phyloP scores from a whole-genome alignment of 257 asterid species.

The Cordia subcordata region DNA sequence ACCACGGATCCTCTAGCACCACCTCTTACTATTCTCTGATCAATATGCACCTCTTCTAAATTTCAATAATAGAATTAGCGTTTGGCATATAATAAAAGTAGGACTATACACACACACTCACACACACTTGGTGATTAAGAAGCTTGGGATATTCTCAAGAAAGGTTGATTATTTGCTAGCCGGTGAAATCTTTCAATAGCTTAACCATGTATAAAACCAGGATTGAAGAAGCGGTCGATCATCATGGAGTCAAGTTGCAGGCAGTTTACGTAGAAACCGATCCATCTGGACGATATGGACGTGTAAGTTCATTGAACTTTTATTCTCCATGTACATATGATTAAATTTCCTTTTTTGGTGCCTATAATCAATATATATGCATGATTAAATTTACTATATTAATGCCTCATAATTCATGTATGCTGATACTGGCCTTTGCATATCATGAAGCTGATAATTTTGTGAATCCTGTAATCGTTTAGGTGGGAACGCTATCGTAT shows the following conservation, averaged over 20 bases:
- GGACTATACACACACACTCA: no score
- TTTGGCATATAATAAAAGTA: no score
- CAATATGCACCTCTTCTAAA: no score
- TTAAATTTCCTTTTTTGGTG: neutral
- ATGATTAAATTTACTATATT: neutral
- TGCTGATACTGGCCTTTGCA: neutral
- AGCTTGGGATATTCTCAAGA: neutral
- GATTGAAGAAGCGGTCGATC: slow-evolving; percentile 20
- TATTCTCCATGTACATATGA: neutral
- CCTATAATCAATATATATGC: neutral
- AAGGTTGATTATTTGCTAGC: no score
- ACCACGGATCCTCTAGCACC: slow-evolving; percentile 66
- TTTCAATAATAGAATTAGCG: no score
- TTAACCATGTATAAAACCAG: slow-evolving; percentile 38
- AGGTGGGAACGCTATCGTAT: neutral
- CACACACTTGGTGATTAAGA: neutral
- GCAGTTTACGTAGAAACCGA: slow-evolving; percentile 56
- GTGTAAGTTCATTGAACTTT: slow-evolving; percentile 47
- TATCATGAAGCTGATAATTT: no score
- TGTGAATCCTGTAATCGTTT: neutral
- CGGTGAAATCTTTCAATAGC: neutral
- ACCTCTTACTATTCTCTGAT: neutral
- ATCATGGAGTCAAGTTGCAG: slow-evolving; percentile 27
- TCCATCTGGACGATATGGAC: slow-evolving; percentile 72
- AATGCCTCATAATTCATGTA: neutral